These are phyloP conservation scores for Centrapalus pauciflorus DNA, from an alignment of 129 eudicot genomes.

Conservation along the genomic window DNA sequence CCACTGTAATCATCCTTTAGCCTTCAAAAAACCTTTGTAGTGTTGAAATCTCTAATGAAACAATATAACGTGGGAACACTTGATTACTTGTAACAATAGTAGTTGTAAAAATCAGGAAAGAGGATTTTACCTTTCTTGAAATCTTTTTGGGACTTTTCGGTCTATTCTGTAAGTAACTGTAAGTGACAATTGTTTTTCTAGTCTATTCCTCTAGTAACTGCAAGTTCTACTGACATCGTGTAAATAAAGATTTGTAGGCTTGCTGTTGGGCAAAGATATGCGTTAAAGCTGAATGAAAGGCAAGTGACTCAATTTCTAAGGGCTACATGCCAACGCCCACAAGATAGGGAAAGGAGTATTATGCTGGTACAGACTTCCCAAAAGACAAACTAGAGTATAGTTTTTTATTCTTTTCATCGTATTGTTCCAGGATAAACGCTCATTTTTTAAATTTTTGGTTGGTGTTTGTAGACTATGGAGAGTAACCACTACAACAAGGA, in stretches of 20 bases:
- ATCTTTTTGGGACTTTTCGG: background rate
- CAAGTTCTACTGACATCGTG: background rate
- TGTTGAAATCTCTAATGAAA: background rate
- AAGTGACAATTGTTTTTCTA: background rate
- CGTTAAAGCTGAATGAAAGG: slow-evolving; percentile 50
- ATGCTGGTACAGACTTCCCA: slow-evolving; percentile 18
- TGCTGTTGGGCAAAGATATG: slow-evolving; percentile 50
- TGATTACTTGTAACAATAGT: background rate
- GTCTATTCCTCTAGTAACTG: background rate
- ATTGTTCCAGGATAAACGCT: background rate
- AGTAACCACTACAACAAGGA: slow-evolving; percentile 39
- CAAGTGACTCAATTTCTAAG: slow-evolving; percentile 55
- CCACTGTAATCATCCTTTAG: background rate
- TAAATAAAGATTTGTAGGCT: slow-evolving; percentile 43
- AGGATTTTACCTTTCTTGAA: too few species aligned
- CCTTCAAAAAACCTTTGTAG: background rate
- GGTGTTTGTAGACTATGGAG: slow-evolving; percentile 36
- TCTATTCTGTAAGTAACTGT: background rate
- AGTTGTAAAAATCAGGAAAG: background rate
- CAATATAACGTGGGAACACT: background rate
- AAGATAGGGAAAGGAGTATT: slow-evolving; percentile 35
- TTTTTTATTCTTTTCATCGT: background rate
- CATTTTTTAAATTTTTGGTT: background rate
- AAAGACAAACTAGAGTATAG: background rate
- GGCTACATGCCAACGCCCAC: slow-evolving; percentile 75